phyloP scores from a whole-genome alignment of 352 stramenopile genomes.

The Pythium aquatile region DNA sequence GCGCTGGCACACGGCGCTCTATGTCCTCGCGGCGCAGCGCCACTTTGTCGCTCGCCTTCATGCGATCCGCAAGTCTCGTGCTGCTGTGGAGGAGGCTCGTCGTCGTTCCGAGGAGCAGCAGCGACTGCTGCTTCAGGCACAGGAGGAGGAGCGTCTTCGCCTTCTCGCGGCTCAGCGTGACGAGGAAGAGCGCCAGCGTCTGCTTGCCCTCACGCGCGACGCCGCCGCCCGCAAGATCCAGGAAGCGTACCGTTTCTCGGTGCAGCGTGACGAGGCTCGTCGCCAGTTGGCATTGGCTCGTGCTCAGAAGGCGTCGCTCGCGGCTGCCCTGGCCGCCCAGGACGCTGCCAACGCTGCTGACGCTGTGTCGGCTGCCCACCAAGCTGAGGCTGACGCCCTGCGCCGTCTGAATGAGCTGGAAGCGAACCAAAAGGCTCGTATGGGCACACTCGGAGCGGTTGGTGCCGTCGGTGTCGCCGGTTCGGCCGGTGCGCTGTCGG shows the following conservation, averaged over 20 bases:
- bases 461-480: slow-evolving; percentile 52
- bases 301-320: slow-evolving; percentile 69
- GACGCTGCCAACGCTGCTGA: slow-evolving; percentile 75
- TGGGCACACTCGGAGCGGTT: slow-evolving; percentile 58
- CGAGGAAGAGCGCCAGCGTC: slow-evolving; percentile 61
- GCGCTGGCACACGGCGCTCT: slow-evolving; percentile 74
- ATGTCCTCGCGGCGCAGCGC: slow-evolving; percentile 65
- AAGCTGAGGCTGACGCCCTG: slow-evolving; percentile 75
- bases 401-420: slow-evolving; percentile 68
- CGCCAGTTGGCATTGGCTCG: slow-evolving; percentile 61
- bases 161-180: slow-evolving; percentile 57
- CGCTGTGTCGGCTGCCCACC: slow-evolving; percentile 61
- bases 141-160: slow-evolving; percentile 71
- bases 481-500: slow-evolving; percentile 46
- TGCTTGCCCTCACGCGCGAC: slow-evolving; percentile 50
- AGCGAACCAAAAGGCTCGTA: slow-evolving; percentile 39
- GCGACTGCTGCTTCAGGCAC: slow-evolving; percentile 49
- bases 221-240: slow-evolving; percentile 68
- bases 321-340: slow-evolving; percentile 69
- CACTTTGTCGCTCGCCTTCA: slow-evolving; percentile 80
- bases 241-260: slow-evolving; percentile 59
- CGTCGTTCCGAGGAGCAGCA: slow-evolving; percentile 71
- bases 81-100: slow-evolving; percentile 78
- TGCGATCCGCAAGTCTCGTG: slow-evolving; percentile 74
- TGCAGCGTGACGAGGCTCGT: slow-evolving; percentile 70